Base-by-base conservation (phyloP, 768 basidiomycete genomes). In the Calvatia gigantea region DNA sequence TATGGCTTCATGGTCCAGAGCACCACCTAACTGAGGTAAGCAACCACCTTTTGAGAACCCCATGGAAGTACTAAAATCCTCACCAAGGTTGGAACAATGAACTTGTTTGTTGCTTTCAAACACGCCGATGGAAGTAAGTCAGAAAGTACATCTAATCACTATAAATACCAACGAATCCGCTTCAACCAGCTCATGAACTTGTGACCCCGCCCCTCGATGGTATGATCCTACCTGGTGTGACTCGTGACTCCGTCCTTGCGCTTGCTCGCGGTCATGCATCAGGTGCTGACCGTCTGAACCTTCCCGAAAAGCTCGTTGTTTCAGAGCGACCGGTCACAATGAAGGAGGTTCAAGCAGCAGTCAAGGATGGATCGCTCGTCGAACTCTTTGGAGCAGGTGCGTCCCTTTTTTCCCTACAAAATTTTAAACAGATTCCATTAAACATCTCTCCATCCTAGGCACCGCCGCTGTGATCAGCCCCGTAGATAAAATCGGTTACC, bases 201-300 rank as follows among this genome's bases (percentile, higher is more conserved):
- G 77, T 92, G 59, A 97, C 96, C 1, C 91, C 95, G 2, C 89
- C 92, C 12, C 73, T 97, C 57, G 92, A 90, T 66, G 94, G 94
- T 47, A 88, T 91, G 71, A 92, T 98, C 64, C 82, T 98, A 1
- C 94, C 94, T 2, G 93, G 95, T 42, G 84, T 98, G 23, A 97
- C 94, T 6, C 85, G 95, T 59, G 88, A 89, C 63, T 94, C 91
- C 25, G 85, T 91, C 39, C 80, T 97, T 35, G 64, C 76, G 0
- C 85, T 98, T 41, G 81, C 83, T 3, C 73, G 81, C 14, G 85
- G 83, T 7, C 90, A 91, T 60, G 72, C 75, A 0, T 74, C 83
- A 7, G 65, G 77, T 38, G 71, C 71, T 56, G 65, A 68, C 15
- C 66, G 61, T 1, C 67, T 91, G 15, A 77, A 78, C 14, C 73